Evolutionary conservation across 768 basidiomycete genomes (phyloP), one percentile per base, ranked within the genome.

Genomic region (Termitomyces sp.): DNA sequence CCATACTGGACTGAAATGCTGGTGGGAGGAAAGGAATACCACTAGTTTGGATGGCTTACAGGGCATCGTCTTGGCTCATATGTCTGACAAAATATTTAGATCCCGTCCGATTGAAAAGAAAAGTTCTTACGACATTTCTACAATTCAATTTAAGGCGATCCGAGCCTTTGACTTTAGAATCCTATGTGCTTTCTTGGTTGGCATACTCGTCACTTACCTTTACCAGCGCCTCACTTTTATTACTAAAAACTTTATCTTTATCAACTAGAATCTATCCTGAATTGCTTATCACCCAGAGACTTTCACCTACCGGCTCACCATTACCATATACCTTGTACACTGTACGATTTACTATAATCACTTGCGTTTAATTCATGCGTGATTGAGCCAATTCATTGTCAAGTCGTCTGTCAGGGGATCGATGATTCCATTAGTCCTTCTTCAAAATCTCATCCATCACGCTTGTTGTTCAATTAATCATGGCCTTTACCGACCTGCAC

Each of bases 21-120:
- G 84, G 74, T 88, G 86, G 85, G 68, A 67, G 36, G 68, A 68
- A 20, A 72, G 78, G 59, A 88, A 88, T 62, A 57, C 71, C 10
- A 70, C 64, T 37, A 85, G 84, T 56, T 62, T 87, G 26, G 87
- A 88, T 57, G 85, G 85, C 13, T 73, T 87, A 5, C 80, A 81
- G 0, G 84, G 73, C 1, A 61, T 87, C 41, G 53, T 58, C 7
- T 55, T 64, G 12, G 79, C 79, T 24, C 64, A 62, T 56, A 47
- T 61, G 41, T 65, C 66, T 18, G 44, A 64, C 22, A 46, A 62
- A 42, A 62, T 66, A 42, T 67, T 67, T 55, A 58, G 57, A 41
- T 64, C 60, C 26, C 44, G 51, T 9, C 57, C 59, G 22, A 55
- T 63, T 26, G 54, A 10, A 9, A 61, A 51, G 51, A 65, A 54